Evolutionary conservation across 805 yeast species (phyloP), one percentile per base, ranked within the genome.

Genomic region (Candida succiphila): DNA sequence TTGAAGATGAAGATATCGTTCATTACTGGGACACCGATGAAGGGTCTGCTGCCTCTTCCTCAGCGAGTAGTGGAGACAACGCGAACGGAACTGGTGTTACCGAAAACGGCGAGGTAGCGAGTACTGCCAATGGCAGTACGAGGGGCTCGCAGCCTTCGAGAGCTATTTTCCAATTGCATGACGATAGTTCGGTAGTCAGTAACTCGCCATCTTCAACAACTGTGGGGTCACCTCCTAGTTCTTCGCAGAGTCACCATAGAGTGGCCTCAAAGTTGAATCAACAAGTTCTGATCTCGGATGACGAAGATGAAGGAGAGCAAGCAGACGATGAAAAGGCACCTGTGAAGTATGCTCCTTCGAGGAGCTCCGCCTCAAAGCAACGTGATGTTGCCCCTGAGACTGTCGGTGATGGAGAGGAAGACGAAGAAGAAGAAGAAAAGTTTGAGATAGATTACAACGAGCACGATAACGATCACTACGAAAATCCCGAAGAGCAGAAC

Each of bases 1-100:
- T 35, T 6, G 48, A 40, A 26, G 52, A 47, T 18, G 48, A 46
- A 27, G 37, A 35, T 34, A 17, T 21, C 10, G 23, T 8, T 21
- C 23, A 7, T 21, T 10, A 8, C 10, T 21, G 7, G 23, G 10
- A 21, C 10, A 7, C 23, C 10, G 23, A 21, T 8, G 23, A 21
- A 10, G 10, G 23, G 23, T 21, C 23, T 21, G 10, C 23, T 27
- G 29, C 14, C 38, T 35, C 15, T 42, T 39, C 9, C 32, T 7
- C 23, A 21, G 10, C 7, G 10, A 10, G 10, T 7, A 21, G 35
- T 23, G 40, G 28, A n/a, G 40, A 37, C 19, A 37, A 37, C 14
- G 26, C 26, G 7, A 24, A 15, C n/a, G 26, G 10, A 7, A 7
- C 7, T 9, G n/a, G 14, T 24, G n/a, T 8, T 21, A 21, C 7